phyloP scores from a whole-genome alignment of 768 basidiomycete genomes.

The Pulveroboletus sp. region DNA sequence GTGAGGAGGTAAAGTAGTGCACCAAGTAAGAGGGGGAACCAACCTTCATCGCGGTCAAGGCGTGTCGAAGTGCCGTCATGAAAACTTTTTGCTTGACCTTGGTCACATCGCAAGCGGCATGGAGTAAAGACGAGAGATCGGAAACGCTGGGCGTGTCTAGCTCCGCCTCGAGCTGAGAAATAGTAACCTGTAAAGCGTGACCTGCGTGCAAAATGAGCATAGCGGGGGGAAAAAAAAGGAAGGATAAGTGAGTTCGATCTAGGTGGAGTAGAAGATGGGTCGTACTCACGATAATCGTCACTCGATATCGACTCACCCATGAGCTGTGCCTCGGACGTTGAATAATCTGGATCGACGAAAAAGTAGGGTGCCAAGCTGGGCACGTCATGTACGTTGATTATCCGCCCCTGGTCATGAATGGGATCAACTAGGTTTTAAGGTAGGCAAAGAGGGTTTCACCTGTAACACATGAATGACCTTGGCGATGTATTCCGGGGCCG shows the following conservation, averaged over 20 bases:
- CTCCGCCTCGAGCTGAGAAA: constrained; percentile 1
- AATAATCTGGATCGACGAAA: constrained; percentile 65
- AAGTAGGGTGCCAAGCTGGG: constrained; percentile 67
- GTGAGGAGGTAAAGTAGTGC: not conserved
- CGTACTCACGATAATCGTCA: constrained; percentile 42
- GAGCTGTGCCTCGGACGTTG: constrained; percentile 46
- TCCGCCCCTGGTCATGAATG: constrained; percentile 48
- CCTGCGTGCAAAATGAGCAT: not conserved
- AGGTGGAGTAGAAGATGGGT: too few species aligned
- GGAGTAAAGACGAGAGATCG: constrained; percentile 37
- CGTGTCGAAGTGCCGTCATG: constrained; percentile 72
- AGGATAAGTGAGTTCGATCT: not conserved
- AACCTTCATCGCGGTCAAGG: constrained; percentile 81
- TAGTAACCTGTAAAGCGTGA: constrained; percentile 5
- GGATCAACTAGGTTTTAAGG: not conserved
- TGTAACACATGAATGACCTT: constrained; percentile 59
- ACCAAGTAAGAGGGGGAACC: constrained; percentile 9
- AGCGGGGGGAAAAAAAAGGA: not conserved
- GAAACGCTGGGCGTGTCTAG: not conserved
- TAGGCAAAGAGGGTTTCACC: constrained; percentile 29
- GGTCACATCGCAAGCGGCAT: constrained; percentile 39
- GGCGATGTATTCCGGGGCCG: constrained; percentile 54
- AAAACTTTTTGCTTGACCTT: constrained; percentile 46
- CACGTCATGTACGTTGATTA: constrained; percentile 68
- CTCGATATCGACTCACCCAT: constrained; percentile 44